Conservation (phyloP, 2,329 filamentous ascomycete species). For the Alternaria sp. region DNA sequence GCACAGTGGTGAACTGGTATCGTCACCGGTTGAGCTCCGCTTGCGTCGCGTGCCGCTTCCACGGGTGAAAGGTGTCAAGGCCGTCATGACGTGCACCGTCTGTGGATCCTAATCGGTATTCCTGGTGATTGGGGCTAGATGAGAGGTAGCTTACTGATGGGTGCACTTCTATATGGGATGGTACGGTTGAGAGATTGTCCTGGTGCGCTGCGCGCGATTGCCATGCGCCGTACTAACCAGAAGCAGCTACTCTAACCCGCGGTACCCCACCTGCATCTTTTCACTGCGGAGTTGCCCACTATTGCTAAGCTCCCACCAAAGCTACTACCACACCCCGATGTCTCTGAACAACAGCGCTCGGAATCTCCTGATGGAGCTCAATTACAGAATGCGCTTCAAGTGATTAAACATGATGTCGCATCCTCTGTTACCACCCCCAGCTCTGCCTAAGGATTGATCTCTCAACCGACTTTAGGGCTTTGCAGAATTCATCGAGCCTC, state of each 20-base stretch:
- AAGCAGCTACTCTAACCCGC: background rate
- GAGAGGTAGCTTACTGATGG: background rate
- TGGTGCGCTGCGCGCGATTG: background rate
- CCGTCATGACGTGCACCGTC: no score
- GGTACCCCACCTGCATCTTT: background rate
- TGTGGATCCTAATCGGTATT: no score
- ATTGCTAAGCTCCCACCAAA: background rate
- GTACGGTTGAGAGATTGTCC: background rate
- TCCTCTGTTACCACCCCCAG: background rate
- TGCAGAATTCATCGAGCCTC: background rate
- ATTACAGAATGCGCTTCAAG: no score
- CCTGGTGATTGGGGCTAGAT: background rate
- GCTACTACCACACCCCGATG: background rate
- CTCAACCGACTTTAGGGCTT: background rate
- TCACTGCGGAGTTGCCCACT: background rate
- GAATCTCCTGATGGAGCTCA: background rate
- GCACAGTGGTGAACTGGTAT: slow-evolving; percentile 11
- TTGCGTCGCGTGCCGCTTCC: no score
- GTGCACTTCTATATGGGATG: background rate
- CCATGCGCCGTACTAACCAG: background rate
- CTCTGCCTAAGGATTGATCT: background rate
- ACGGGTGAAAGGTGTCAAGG: no score
- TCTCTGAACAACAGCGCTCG: background rate
- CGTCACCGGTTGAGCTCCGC: no score
- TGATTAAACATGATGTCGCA: background rate